These are phyloP conservation scores for Mallotus japonicus DNA, from an alignment of 441 rosid species.

Conservation along the genomic window DNA sequence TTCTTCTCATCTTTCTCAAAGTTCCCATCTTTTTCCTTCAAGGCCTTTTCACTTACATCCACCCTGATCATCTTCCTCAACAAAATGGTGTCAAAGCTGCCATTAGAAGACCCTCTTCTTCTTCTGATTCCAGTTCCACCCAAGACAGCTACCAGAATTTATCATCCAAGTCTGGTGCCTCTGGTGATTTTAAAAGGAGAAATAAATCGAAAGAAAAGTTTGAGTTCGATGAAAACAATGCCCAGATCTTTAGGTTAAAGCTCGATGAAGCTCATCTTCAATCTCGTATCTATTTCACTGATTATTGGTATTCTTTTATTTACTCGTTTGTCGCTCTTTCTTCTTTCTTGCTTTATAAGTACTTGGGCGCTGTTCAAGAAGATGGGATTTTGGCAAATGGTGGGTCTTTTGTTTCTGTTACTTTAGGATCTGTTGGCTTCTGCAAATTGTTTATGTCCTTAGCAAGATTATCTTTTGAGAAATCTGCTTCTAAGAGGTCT, in stretches of 20 bases:
- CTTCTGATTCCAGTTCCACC: constrained; percentile 32
- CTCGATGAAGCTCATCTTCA: constrained; percentile 48
- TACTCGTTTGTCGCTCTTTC: constrained; percentile 45
- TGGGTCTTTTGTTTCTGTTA: constrained; percentile 55
- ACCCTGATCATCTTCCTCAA: constrained; percentile 64
- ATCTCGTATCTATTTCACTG: constrained; percentile 32
- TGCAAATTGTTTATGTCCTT: no score
- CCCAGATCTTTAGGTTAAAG: constrained; percentile 89
- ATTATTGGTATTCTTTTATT: constrained; percentile 48
- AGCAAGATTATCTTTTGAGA: no score
- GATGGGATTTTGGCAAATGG: constrained; percentile 39
- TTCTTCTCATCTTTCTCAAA: constrained; percentile 53
- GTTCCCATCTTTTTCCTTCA: constrained; percentile 61
- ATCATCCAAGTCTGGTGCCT: constrained; percentile 37
- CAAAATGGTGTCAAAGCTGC: constrained; percentile 61
- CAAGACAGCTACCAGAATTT: constrained; percentile 33
- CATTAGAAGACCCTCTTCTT: constrained; percentile 57
- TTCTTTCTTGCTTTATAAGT: constrained; percentile 41
- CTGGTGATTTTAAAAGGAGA: constrained; percentile 43
- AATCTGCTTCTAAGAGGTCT: no score
- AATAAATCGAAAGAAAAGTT: constrained; percentile 66
- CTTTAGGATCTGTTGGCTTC: constrained; percentile 41
- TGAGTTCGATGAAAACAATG: constrained; percentile 87
- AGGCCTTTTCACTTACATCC: constrained; percentile 79
- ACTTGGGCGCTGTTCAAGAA: constrained; percentile 29